Percentiles rank a stretch among this genome's conserved stretches.
phyloP scores from a whole-genome alignment of 106 monocot genomes.

The Dendrobium chrysotoxum region DNA sequence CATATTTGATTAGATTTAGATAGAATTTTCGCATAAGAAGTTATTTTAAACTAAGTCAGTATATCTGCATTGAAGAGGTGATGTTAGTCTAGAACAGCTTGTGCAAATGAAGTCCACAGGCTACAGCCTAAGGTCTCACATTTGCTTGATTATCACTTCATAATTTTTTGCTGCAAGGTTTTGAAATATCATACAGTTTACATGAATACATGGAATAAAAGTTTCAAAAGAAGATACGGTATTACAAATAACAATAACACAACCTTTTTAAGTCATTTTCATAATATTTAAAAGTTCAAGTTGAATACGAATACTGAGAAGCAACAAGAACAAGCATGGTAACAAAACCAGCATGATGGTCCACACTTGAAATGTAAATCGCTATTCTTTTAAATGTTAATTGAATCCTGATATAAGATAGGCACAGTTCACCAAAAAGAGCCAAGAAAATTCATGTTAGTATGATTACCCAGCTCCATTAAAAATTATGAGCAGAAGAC shows the following conservation, averaged over 20 bases:
- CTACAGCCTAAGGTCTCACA: neutral
- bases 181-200: neutral
- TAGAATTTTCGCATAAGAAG: neutral
- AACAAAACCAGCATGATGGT: no score
- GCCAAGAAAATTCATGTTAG: no score
- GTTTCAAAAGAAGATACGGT: neutral
- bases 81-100: neutral
- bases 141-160: neutral
- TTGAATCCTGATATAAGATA: no score
- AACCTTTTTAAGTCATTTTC: no score
- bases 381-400: no score
- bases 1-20: neutral
- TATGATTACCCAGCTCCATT: no score
- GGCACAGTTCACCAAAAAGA: no score
- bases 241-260: neutral
- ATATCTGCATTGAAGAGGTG: neutral
- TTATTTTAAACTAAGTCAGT: neutral
- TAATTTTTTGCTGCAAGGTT: neutral
- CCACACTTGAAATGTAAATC: no score
- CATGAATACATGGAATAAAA: neutral
- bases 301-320: no score
- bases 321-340: no score
- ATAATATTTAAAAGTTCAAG: no score
- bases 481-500: no score
- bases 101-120: neutral